These are phyloP conservation scores for Atkinsonella texensis DNA, from an alignment of 2,329 filamentous ascomycete genomes.

Conservation along the genomic window DNA sequence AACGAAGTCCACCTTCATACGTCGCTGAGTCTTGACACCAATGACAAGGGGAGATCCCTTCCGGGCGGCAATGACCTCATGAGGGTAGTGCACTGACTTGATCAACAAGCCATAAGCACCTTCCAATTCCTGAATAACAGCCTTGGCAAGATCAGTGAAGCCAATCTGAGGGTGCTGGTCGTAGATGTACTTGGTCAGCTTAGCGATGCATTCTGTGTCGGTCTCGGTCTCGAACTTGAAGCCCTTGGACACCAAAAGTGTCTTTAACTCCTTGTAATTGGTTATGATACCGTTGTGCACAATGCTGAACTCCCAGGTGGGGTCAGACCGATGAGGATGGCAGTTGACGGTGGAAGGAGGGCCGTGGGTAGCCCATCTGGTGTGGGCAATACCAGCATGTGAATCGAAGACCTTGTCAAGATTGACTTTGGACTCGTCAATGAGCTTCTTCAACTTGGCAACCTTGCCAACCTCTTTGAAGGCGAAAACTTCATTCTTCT, in stretches of 20 bases:
- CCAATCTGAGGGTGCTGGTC: constrained; percentile 88
- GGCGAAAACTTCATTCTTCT: constrained; percentile 93
- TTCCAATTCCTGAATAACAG: constrained; percentile 95
- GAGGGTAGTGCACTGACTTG: constrained; percentile 97
- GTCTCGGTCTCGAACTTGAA: constrained; percentile 99
- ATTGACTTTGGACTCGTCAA: constrained; percentile 72
- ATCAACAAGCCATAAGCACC: constrained; percentile 94
- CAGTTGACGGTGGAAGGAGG: constrained; percentile 90
- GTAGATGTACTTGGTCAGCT: constrained; percentile 96
- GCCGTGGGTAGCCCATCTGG: constrained; percentile 96
- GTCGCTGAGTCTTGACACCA: constrained; percentile 90
- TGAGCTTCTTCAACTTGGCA: constrained; percentile 86
- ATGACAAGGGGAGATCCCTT: constrained; percentile 98
- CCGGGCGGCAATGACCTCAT: constrained; percentile 93
- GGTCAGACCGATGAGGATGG: constrained; percentile 96
- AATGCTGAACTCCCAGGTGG: constrained; percentile 89
- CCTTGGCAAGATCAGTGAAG: constrained; percentile 94
- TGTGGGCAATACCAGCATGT: constrained; percentile 97
- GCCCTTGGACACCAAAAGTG: constrained; percentile 82
- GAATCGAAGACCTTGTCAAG: constrained; percentile 91
- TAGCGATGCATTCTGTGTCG: constrained; percentile 98
- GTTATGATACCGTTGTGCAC: constrained; percentile 99
- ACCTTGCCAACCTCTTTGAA: constrained; percentile 99
- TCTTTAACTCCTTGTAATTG: constrained; percentile 99
- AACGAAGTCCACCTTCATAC: constrained; percentile 99